A percentile compares a stretch with the other conserved stretches of the same genome.
Conservation (phyloP, 2,329 filamentous ascomycete genomes). For the Endothia cerciana region DNA sequence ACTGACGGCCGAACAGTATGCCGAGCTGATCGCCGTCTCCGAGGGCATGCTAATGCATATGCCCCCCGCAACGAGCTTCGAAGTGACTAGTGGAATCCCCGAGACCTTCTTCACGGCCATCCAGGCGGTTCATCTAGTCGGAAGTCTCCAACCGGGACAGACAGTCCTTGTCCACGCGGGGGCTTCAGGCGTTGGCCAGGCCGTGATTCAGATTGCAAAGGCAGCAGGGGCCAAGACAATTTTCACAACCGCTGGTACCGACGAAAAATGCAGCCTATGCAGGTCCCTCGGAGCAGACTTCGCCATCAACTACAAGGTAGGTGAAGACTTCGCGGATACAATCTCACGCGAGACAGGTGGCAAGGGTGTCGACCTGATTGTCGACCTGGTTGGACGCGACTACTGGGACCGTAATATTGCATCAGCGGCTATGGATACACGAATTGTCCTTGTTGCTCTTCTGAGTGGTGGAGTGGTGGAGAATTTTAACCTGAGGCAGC, state of each 20-base stretch:
- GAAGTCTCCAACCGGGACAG: slow-evolving; percentile 22
- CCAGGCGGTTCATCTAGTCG: slow-evolving; percentile 20
- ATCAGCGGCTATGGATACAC: slow-evolving; percentile 4
- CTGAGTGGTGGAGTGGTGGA: slow-evolving; percentile 1
- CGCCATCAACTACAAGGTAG: slow-evolving; percentile 3
- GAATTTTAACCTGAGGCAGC: neutral
- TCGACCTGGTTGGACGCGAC: slow-evolving; percentile 24
- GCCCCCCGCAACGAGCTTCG: neutral
- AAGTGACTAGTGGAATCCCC: neutral
- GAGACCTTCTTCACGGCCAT: slow-evolving; percentile 24
- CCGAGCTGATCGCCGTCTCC: slow-evolving; percentile 8
- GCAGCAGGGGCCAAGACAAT: slow-evolving; percentile 18
- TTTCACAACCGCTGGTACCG: slow-evolving; percentile 10
- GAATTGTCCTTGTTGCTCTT: neutral
- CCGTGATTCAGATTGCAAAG: slow-evolving; percentile 12
- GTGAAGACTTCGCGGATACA: slow-evolving; percentile 1
- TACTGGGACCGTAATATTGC: slow-evolving; percentile 11
- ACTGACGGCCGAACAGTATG: neutral
- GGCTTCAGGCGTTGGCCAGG: slow-evolving; percentile 16
- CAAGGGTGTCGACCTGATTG: slow-evolving; percentile 21
- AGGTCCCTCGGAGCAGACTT: slow-evolving; percentile 5
- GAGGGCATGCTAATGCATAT: slow-evolving; percentile 8
- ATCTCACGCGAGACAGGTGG: slow-evolving; percentile 14
- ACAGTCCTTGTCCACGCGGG: slow-evolving; percentile 10
- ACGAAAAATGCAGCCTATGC: slow-evolving; percentile 2